Evolutionary conservation across 2,329 filamentous ascomycete species (phyloP), one percentile per base, ranked within the genome.

Genomic region (Erysiphe neolycopersici): DNA sequence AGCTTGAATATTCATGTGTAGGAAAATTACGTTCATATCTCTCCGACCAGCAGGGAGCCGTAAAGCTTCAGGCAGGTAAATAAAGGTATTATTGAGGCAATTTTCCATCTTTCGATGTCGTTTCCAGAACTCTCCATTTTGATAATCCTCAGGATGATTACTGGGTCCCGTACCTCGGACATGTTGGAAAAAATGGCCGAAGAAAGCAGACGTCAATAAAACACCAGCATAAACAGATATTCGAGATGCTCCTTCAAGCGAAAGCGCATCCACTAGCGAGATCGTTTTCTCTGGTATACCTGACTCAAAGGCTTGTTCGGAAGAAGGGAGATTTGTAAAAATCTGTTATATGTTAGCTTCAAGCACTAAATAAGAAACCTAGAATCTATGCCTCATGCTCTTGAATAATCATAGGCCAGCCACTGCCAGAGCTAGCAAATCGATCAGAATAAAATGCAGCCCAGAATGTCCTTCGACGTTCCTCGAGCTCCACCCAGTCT

Each of bases 1-100:
- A 0, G 84, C 83, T 54, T 94, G 85, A 2, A 94, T 70, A 54
- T 81, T 84, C 64, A 94, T 77, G 49, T 93, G 93, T 42, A 76
- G 66, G 55, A 92, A 85, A 0, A 92, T 68, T 6, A 82, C 73
- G 39, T 80, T 75, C 0, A 77, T 67, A 50, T 92, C 71, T 35
- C 68, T 64, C 43, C 81, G 61, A 12, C 76, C 75, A 22, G 64
- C 61, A 0, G 84, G 82, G 19, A 93, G 60, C 32, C 81, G 71
- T 38, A 92, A 67, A 46, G 72, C 64, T 45, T 77, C 73, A 0
- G 87, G 84, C 5, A 94, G 62, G 30, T 78, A 78, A 57, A 93
- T 72, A 44, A 85, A 78, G 4, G 76, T 75, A 52, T 76, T 81
- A 2, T 81, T 73, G 1, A 94, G 61, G 13, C 77, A 71, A 49